A percentile compares a stretch with the other conserved stretches of the same genome.
phyloP scores from a whole-genome alignment of 1,284 basidiomycete genomes.

The Peniophora sp. region DNA sequence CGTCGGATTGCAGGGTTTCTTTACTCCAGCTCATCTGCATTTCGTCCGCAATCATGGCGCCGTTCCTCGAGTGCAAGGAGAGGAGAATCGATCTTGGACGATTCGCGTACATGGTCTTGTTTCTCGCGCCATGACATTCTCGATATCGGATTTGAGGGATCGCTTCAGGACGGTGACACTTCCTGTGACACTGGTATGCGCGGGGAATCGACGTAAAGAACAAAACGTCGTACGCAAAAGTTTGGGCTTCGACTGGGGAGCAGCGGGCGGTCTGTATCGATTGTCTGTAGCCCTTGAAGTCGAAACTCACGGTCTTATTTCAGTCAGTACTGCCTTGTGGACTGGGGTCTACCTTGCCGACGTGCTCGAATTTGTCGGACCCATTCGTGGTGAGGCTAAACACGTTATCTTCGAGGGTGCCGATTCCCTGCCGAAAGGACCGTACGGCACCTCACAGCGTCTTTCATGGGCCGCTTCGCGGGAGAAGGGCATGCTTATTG shows the following conservation, averaged over 20 bases:
- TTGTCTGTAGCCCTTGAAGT: slow-evolving; percentile 9
- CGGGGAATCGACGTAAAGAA: slow-evolving; percentile 63
- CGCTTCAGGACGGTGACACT: slow-evolving; percentile 48
- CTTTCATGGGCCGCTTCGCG: slow-evolving; percentile 41
- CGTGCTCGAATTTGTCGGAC: slow-evolving; percentile 32
- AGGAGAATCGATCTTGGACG: slow-evolving; percentile 37
- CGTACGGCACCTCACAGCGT: slow-evolving; percentile 55
- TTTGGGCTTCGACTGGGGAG: slow-evolving; percentile 56
- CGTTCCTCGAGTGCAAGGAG: slow-evolving; percentile 41
- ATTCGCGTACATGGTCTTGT: slow-evolving; percentile 37
- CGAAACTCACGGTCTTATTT: slow-evolving; percentile 14
- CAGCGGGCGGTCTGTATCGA: slow-evolving; percentile 21
- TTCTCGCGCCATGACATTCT: neutral
- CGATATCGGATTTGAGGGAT: neutral
- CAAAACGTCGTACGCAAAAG: slow-evolving; percentile 61
- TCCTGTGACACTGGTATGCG: slow-evolving; percentile 62
- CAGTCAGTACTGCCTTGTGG: slow-evolving; percentile 49
- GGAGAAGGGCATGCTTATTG: slow-evolving; percentile 40
- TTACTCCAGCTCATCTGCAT: slow-evolving; percentile 58
- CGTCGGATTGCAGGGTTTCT: slow-evolving; percentile 38
- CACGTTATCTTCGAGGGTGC: slow-evolving; percentile 61
- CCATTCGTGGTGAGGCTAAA: slow-evolving; percentile 22
- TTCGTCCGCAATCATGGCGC: slow-evolving; percentile 65
- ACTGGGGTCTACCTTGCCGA: slow-evolving; percentile 61
- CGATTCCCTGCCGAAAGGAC: slow-evolving; percentile 57